These are phyloP conservation scores for Aquilaria malaccensis DNA, from an alignment of 345 rosid genomes.

Conservation along the genomic window DNA sequence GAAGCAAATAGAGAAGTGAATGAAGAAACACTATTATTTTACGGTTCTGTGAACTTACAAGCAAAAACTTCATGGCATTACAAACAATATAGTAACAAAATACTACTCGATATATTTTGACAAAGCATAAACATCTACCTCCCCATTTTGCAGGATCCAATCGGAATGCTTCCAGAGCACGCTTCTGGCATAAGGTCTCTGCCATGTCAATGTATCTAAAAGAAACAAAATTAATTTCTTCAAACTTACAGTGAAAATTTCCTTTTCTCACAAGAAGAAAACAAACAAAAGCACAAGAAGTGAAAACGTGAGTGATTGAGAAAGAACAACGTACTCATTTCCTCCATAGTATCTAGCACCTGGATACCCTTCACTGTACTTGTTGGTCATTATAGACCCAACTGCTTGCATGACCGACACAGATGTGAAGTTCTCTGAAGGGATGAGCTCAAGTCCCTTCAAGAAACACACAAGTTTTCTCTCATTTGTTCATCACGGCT, in stretches of 20 bases:
- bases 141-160: constrained; percentile 99
- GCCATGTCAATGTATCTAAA: constrained; percentile 98
- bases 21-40: too few relatives aligned
- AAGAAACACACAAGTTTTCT: constrained; percentile 15
- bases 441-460: constrained; percentile 95
- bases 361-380: constrained; percentile 99
- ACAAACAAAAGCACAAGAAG: neutral
- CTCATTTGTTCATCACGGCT: neutral
- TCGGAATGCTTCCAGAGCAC: constrained; percentile 89
- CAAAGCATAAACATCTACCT: constrained; percentile 37
- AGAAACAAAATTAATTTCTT: constrained; percentile 10
- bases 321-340: constrained; percentile 61
- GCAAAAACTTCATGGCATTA: too few relatives aligned
- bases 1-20: too few relatives aligned
- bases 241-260: too few relatives aligned
- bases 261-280: neutral
- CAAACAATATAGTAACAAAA: too few relatives aligned
- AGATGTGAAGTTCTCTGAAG: constrained; percentile 99
- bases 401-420: constrained; percentile 99
- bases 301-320: neutral
- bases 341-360: constrained; percentile 99
- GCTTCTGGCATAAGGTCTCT: constrained; percentile 87
- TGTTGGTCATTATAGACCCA: constrained; percentile 98
- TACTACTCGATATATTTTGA: too few relatives aligned
- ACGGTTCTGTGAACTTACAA: too few relatives aligned